Evolutionary conservation across 139 green algal genomes (phyloP).

Genomic region (Chlamydomonas sp.): DNA sequence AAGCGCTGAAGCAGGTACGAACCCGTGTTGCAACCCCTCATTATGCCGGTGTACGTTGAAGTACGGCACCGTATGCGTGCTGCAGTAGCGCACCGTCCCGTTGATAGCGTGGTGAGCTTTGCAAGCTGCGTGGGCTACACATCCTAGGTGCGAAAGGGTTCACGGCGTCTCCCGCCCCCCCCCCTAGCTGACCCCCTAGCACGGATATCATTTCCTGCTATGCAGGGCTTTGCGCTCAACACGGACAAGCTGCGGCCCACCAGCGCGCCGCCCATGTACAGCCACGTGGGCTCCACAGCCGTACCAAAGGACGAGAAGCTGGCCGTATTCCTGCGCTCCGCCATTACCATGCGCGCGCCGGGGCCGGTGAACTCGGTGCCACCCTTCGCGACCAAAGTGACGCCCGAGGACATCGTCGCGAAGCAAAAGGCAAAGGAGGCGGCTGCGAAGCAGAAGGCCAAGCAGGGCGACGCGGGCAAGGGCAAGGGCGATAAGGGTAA

Average conservation of each 20-base stretch:
- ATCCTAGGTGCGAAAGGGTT: too few species aligned
- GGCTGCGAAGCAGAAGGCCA: constrained; percentile 27
- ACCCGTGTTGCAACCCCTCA: too few species aligned
- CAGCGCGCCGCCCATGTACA: constrained; percentile 28
- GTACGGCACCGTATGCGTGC: too few species aligned
- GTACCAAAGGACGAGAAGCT: constrained; percentile 23
- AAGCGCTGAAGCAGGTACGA: constrained; percentile 28
- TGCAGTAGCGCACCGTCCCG: too few species aligned
- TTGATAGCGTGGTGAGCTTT: too few species aligned
- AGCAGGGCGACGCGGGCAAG: not conserved
- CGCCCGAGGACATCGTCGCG: constrained; percentile 18
- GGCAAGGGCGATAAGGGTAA: constrained; percentile 1
- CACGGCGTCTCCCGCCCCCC: too few species aligned
- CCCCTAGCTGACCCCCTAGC: too few species aligned
- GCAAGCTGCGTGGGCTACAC: too few species aligned
- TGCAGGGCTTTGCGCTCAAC: constrained; percentile 39
- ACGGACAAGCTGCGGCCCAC: constrained; percentile 12
- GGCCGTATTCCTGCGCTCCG: constrained; percentile 4
- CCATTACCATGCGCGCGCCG: constrained; percentile 6
- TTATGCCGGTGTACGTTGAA: too few species aligned
- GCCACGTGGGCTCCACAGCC: constrained; percentile 1
- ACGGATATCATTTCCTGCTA: not conserved
- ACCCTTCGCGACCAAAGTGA: constrained; percentile 9
- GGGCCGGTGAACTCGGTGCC: not conserved
- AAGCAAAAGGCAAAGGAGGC: constrained; percentile 29